Evolutionary conservation across 2,329 filamentous ascomycete genomes (phyloP).

Genomic region (Sordariomycetes sp.): DNA sequence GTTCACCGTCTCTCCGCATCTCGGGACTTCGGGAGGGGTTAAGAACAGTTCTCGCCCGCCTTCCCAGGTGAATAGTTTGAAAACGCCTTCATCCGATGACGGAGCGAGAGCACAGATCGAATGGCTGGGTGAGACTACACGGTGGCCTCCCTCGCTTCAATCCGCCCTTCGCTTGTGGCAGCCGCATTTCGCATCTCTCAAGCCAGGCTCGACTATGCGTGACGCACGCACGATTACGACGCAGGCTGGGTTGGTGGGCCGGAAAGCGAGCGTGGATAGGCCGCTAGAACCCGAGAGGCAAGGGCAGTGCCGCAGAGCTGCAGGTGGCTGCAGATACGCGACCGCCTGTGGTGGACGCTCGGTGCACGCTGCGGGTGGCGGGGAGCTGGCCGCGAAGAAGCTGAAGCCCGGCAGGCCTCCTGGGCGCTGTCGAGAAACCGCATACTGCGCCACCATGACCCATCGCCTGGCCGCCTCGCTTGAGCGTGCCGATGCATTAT

Average conservation of each 20-base stretch:
- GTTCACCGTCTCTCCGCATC: background rate
- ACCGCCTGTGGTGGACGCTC: background rate
- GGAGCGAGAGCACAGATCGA: background rate
- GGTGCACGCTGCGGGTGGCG: background rate
- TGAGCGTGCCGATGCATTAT: background rate
- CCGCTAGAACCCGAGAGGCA: background rate
- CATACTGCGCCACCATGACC: background rate
- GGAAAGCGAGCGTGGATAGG: background rate
- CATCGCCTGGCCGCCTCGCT: background rate
- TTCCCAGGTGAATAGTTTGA: background rate
- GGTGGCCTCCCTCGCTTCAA: background rate
- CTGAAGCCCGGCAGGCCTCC: background rate
- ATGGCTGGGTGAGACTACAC: background rate
- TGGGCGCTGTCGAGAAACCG: background rate
- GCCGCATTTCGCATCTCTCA: no score
- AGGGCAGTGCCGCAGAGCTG: background rate
- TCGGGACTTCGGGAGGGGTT: background rate
- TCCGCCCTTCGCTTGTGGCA: background rate
- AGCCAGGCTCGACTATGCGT: background rate
- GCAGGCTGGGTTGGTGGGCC: background rate
- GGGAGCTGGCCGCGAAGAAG: background rate
- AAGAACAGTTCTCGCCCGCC: background rate
- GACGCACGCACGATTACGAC: background rate
- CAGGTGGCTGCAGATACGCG: background rate
- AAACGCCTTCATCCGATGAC: background rate